These are phyloP conservation scores for Gossypium sturtianum DNA, from an alignment of 345 rosid species.

Conservation along the genomic window DNA sequence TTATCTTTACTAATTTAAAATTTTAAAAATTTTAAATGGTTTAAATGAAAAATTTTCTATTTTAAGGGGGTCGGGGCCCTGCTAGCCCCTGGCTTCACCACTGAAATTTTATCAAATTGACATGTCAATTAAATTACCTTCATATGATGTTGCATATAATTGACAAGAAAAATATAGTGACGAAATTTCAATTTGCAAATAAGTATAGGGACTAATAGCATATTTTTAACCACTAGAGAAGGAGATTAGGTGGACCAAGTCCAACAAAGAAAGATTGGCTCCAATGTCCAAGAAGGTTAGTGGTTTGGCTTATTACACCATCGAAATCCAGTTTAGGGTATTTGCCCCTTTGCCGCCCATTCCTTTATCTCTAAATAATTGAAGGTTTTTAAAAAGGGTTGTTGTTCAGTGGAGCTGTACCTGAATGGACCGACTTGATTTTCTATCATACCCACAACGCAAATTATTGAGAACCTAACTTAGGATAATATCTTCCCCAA, in stretches of 20 bases:
- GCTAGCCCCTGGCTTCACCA: too few species aligned
- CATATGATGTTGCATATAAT: too few species aligned
- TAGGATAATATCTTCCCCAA: too few species aligned
- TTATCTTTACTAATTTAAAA: too few species aligned
- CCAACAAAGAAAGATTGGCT: neutral
- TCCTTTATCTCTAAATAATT: neutral
- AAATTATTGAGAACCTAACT: neutral
- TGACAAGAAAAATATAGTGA: too few species aligned
- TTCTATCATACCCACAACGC: neutral
- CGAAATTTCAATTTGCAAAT: too few species aligned
- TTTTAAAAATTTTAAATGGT: too few species aligned
- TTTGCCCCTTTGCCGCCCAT: neutral
- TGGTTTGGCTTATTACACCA: neutral
- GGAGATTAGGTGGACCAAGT: neutral
- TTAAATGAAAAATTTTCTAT: accelerated
- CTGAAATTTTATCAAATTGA: too few species aligned
- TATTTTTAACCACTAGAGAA: neutral
- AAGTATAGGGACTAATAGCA: too few species aligned
- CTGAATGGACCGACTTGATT: neutral
- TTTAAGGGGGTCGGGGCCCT: too few species aligned
- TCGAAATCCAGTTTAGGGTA: neutral
- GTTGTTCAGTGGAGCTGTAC: neutral
- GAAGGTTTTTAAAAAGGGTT: neutral
- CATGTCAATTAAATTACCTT: too few species aligned
- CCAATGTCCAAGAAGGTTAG: neutral